Evolutionary conservation across 441 rosid species (phyloP).

Genomic region (Lepidium campestre): DNA sequence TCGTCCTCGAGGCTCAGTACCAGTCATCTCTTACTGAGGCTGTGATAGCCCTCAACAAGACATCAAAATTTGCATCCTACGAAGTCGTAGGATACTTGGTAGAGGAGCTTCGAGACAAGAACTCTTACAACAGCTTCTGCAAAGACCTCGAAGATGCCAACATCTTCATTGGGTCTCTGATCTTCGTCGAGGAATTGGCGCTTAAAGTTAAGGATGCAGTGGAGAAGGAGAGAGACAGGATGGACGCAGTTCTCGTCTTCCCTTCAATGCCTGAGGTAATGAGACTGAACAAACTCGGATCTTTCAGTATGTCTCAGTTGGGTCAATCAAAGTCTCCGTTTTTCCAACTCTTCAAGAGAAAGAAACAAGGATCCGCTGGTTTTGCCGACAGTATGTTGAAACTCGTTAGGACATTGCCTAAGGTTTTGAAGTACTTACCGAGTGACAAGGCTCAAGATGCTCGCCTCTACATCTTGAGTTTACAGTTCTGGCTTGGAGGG

Average conservation of each 20-base stretch:
- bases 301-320: constrained; percentile 95
- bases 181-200: constrained; percentile 93
- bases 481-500: constrained; percentile 98
- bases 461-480: constrained; percentile 87
- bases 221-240: constrained; percentile 92
- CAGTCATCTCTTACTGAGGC: constrained; percentile 80
- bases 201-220: constrained; percentile 82
- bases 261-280: constrained; percentile 99
- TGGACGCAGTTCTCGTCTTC: constrained; percentile 93
- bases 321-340: constrained; percentile 98
- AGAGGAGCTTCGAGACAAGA: constrained; percentile 71
- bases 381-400: constrained; percentile 96
- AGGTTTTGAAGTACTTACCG: constrained; percentile 90
- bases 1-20: constrained; percentile 97
- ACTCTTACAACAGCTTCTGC: constrained; percentile 68
- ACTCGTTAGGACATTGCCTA: constrained; percentile 89
- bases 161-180: constrained; percentile 88
- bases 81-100: constrained; percentile 93
- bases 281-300: constrained; percentile 94
- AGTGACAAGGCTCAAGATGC: constrained; percentile 97
- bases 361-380: constrained; percentile 85
- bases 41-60: constrained; percentile 63
- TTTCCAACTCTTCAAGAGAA: constrained; percentile 86
- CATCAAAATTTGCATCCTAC: constrained; percentile 51
- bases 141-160: constrained; percentile 85